Base-by-base conservation (phyloP, 2,329 filamentous ascomycete genomes). In the Colletotrichum magnum region DNA sequence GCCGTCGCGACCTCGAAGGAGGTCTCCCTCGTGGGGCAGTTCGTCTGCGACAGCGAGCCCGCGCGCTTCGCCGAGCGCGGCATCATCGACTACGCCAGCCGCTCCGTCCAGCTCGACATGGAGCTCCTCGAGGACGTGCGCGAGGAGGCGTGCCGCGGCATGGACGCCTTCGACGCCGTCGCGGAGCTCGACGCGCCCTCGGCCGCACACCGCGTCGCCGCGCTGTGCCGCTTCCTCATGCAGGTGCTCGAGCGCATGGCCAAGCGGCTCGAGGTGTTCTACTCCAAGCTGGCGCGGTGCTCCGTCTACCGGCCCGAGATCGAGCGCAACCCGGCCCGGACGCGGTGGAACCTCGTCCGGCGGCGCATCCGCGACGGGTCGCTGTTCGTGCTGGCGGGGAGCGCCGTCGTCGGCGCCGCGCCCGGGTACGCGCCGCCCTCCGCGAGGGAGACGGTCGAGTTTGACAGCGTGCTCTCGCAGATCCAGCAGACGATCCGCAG, bases 221-320 rank as follows among this genome's bases (percentile, higher is more conserved):
- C 82, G 0, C 70, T 85, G 4, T 79, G 83, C 1, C 81, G 80
- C 0, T 88, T 87, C 72, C 77, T 88, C 0, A 80, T 88, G 57
- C 84, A 86, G 64, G 79, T 85, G 0, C 80, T 87, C 1, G 86
- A 88, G 73, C 83, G 85, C 13, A 87, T 88, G 80, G 84, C 86
- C 0, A 83, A 83, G 56, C 78, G 86, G 0, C 76, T 88, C 0
- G 84, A 85, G 43, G 79, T 84, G 5, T 88, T 87, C 75, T 88
- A 88, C 70, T 78, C 81, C 7, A 85, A 86, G 68, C 78, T 88
- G 4, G 80, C 86, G 0, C 81, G 82, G 15, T 79, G 83, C 70
- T 85, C 84, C 0, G 79, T 88, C 7, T 87, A 87, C 70, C 81
- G 82, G 12, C 86, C 86, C 0, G 83, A 84, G 65, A 79, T 88